Evolutionary conservation across 768 basidiomycete genomes (phyloP).

Genomic region (Sistotremastrum niveocremeum): DNA sequence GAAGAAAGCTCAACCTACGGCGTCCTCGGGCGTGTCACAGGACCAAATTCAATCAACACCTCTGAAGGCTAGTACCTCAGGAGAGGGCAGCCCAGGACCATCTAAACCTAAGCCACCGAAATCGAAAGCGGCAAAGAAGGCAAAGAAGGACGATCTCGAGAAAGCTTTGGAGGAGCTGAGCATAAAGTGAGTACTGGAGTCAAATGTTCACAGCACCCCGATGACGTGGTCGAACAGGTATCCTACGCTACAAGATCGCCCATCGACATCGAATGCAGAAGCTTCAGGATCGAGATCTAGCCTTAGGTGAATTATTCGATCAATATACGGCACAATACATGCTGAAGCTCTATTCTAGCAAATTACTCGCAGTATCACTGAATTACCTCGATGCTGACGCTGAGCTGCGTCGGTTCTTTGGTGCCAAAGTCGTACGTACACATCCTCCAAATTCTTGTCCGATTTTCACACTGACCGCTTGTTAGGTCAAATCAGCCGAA

Average conservation of each 20-base stretch:
- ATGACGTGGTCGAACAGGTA: constrained; percentile 8
- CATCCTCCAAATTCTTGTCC: constrained; percentile 20
- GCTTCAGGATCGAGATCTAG: constrained; percentile 36
- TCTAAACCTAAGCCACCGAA: constrained; percentile 37
- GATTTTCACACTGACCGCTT: constrained; percentile 12
- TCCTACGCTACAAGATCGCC: neutral
- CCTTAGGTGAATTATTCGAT: constrained; percentile 15
- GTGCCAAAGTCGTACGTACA: constrained; percentile 63
- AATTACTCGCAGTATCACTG: constrained; percentile 64
- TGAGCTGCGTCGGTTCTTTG: constrained; percentile 90
- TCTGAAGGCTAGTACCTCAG: neutral
- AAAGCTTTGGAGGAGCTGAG: constrained; percentile 76
- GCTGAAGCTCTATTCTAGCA: constrained; percentile 9
- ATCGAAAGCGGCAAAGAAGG: constrained; percentile 43
- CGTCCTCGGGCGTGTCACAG: neutral
- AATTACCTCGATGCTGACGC: constrained; percentile 77
- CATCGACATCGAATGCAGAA: constrained; percentile 19
- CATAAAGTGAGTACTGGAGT: constrained; percentile 34
- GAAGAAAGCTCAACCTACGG: constrained; percentile 6
- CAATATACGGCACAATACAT: constrained; percentile 20
- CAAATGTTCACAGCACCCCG: neutral
- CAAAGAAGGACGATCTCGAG: constrained; percentile 68
- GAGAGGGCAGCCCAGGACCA: neutral
- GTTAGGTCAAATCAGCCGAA: constrained; percentile 1
- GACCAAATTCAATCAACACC: neutral